Evolutionary conservation across 352 stramenopile species (phyloP).

Genomic region (Stramenopiles sp.): DNA sequence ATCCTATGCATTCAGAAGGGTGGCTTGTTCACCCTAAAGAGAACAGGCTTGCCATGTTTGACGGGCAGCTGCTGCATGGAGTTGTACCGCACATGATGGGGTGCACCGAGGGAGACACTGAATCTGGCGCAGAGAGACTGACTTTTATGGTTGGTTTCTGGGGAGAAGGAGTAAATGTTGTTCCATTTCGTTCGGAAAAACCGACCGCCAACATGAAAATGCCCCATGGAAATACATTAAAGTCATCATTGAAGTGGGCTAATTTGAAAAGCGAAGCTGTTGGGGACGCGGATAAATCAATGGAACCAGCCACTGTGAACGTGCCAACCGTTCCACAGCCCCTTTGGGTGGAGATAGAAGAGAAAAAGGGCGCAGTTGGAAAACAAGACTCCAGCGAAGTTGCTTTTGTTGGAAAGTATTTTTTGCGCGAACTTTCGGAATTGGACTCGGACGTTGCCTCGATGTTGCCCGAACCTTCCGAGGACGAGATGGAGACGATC

Average conservation of each 20-base stretch:
- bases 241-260: too few species aligned
- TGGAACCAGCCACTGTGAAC: not conserved
- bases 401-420: conserved; percentile 14
- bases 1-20: not conserved
- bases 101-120: not conserved
- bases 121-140: too few species aligned
- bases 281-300: too few species aligned
- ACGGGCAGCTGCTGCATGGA: conserved; percentile 12
- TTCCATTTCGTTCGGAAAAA: not conserved
- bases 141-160: conserved; percentile 14
- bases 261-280: too few species aligned
- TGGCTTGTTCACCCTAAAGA: conserved; percentile 9
- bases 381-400: too few species aligned
- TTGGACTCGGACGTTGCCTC: conserved; percentile 13
- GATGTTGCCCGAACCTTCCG: conserved; percentile 10
- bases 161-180: not conserved
- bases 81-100: conserved; percentile 4
- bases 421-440: not conserved
- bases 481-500: conserved; percentile 3
- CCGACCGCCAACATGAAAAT: conserved; percentile 13
- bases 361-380: not conserved
- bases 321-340: not conserved
- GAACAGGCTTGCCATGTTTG: conserved; percentile 14
- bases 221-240: too few species aligned
- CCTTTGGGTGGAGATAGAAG: not conserved